phyloP scores from a whole-genome alignment of 192 early-diverging fungal species.

The Coemansia sp. region DNA sequence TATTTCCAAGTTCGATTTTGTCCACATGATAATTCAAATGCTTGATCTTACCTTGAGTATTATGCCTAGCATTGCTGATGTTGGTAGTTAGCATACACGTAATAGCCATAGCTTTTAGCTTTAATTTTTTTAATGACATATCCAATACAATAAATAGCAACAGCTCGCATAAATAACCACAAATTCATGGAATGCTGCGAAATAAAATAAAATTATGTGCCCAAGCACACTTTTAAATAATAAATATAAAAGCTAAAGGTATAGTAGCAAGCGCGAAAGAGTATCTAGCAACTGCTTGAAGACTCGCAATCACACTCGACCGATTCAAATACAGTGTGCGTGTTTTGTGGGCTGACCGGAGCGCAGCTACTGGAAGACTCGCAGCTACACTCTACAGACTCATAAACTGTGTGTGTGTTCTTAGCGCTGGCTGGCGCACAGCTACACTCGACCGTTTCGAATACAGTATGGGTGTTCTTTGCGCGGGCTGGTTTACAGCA shows the following conservation, averaged over 20 bases:
- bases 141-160: too few species aligned
- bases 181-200: too few species aligned
- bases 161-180: too few species aligned
- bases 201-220: background rate
- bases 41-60: too few species aligned
- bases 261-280: background rate
- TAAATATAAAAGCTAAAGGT: too few species aligned
- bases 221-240: background rate
- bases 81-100: too few species aligned
- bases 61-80: too few species aligned
- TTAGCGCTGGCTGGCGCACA: too few species aligned
- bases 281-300: background rate
- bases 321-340: background rate
- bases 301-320: conserved; percentile 4
- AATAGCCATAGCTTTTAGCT: too few species aligned
- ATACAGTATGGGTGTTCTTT: background rate
- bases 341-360: background rate
- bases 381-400: conserved; percentile 7
- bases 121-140: too few species aligned
- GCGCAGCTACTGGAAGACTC: background rate
- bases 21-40: too few species aligned
- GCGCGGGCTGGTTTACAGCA: background rate
- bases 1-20: too few species aligned
- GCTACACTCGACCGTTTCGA: background rate
- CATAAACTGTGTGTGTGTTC: conserved; percentile 28